A percentile compares a stretch with the other conserved stretches of the same genome.
phyloP scores from a whole-genome alignment of 345 rosid species.

The Anastatica hierochuntica region DNA sequence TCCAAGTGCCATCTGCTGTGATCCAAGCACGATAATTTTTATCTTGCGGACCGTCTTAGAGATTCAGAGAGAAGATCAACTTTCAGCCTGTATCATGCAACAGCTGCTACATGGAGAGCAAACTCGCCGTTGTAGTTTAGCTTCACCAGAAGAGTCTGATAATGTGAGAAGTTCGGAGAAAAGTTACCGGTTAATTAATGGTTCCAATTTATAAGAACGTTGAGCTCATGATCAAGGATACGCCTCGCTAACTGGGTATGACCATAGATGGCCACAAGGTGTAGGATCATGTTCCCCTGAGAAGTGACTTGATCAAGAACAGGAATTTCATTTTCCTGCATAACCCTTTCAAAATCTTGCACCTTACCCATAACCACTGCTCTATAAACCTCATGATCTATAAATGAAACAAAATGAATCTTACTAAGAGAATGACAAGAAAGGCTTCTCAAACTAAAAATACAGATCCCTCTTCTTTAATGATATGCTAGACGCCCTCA shows the following conservation, averaged over 20 bases:
- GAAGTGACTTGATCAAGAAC: conserved; percentile 19
- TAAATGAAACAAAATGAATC: neutral
- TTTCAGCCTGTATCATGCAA: conserved; percentile 3
- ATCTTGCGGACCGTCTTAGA: neutral
- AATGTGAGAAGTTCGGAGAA: neutral
- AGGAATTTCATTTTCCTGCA: conserved; percentile 2
- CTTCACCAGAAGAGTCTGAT: conserved; percentile 10
- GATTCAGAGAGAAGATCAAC: neutral
- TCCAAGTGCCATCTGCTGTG: neutral
- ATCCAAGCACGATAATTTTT: neutral
- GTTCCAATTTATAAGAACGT: conserved; percentile 11
- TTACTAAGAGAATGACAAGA: neutral
- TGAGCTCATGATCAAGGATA: conserved; percentile 12
- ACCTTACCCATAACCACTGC: conserved; percentile 18
- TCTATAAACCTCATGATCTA: conserved; percentile 3
- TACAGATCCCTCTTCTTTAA: neutral
- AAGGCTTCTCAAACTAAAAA: neutral
- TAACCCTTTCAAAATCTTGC: conserved; percentile 3
- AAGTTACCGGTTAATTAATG: conserved; percentile 4
- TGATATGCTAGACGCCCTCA: too few relatives aligned
- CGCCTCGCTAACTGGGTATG: conserved; percentile 2
- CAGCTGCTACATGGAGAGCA: conserved; percentile 24
- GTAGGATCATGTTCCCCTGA: conserved; percentile 11
- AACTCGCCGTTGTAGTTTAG: conserved; percentile 10
- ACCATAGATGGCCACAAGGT: conserved; percentile 11